A percentile compares a stretch with the other conserved stretches of the same genome.
Evolutionary conservation across 1,284 basidiomycete species (phyloP).

Genomic region (Ustilago vetiveriae): DNA sequence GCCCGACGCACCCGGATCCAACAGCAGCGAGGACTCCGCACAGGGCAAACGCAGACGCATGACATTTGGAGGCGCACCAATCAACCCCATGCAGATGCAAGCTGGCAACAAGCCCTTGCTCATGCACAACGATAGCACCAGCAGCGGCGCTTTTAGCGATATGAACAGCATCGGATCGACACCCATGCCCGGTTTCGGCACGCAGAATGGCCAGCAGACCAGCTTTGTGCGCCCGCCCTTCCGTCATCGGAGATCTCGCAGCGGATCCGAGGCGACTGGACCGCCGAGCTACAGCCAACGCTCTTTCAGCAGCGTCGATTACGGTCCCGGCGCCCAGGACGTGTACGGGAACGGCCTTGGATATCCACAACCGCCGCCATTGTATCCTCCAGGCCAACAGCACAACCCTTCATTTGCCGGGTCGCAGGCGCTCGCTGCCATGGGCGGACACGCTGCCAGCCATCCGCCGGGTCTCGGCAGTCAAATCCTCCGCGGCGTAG

Average conservation of each 20-base stretch:
- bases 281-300: conserved; percentile 23
- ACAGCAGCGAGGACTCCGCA: conserved; percentile 32
- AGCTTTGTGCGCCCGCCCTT: conserved; percentile 29
- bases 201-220: conserved; percentile 15
- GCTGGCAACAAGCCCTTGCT: conserved; percentile 16
- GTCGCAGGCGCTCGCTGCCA: conserved; percentile 31
- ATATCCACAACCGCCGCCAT: conserved; percentile 23
- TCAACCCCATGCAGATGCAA: conserved; percentile 17
- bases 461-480: conserved; percentile 53
- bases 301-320: conserved; percentile 30
- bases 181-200: conserved; percentile 10
- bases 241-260: conserved; percentile 35
- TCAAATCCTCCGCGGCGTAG: conserved; percentile 47
- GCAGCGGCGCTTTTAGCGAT: conserved; percentile 25
- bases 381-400: conserved; percentile 28
- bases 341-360: conserved; percentile 16
- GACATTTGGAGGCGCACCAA: conserved; percentile 39
- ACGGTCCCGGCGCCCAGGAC: conserved; percentile 10
- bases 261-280: conserved; percentile 29
- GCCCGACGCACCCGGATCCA: conserved; percentile 26
- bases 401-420: conserved; percentile 33
- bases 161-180: conserved; percentile 23
- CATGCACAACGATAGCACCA: conserved; percentile 34
- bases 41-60: conserved; percentile 45
- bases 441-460: conserved; percentile 49